Base-by-base conservation (phyloP, 768 basidiomycete species). In the Trametes cinnabarina region DNA sequence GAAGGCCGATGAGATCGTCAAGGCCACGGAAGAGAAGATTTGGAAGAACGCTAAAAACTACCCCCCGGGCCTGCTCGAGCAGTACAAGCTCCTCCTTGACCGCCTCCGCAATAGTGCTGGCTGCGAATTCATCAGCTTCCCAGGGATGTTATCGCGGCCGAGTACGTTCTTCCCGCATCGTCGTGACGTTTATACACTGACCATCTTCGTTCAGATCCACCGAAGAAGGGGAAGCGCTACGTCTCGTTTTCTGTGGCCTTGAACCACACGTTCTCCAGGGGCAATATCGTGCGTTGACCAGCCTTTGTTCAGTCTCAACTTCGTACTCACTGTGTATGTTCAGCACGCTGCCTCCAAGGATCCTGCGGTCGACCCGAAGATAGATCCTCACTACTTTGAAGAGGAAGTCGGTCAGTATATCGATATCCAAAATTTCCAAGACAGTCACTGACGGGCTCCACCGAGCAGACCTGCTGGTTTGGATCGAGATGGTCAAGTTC, bases 181-280 rank as follows among this genome's bases (percentile, higher is more conserved):
- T n/a, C n/a, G n/a, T 15, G n/a, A 28, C 34, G 20, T 1, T 3
- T 25, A 4, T 32, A 12, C 44, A 25, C n/a, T n/a, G 20, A 14
- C 9, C 3, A 6, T 26, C 14, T n/a, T 40, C 52, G 12, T 22
- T 17, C 32, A 77, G 76, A 71, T 35, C 64, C 68, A 0, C 73
- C 76, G 0, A 71, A 70, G 54, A 61, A 72, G 0, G 76, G 75
- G 1, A 79, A 78, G 63, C 72, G 67, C 19, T 83, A 83, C 61
- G 41, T 78, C 22, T 74, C 77, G 0, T 41, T 82, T 14, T 47
- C 71, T 5, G 65, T 63, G 6, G 69, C 71, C 0, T 61, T 73
- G n/a, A 78, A 79, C 52, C 77, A 83, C 47, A 72, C 72, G 2
- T 74, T 81, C 60, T 80, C 78, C 8, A 68, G 81, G 12, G 82